A percentile compares a stretch with the other conserved stretches of the same genome.
Evolutionary conservation across 768 basidiomycete genomes (phyloP).

Genomic region (Mycena polygramma): DNA sequence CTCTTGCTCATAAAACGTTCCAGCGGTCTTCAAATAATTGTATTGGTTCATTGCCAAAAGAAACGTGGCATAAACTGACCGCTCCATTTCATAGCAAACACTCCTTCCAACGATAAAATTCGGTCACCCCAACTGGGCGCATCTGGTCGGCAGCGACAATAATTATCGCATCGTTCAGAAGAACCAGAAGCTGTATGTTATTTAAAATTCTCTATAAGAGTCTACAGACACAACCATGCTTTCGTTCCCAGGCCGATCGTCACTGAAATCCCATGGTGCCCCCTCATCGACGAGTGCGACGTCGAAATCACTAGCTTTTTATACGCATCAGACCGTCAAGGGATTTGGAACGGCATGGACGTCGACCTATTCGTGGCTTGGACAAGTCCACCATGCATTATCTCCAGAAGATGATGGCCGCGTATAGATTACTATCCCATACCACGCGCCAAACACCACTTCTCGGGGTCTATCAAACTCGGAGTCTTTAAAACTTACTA

Average conservation of each 20-base stretch:
- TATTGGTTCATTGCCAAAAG: background rate
- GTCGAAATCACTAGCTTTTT: slow-evolving; percentile 16
- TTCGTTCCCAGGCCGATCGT: background rate
- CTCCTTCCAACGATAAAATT: slow-evolving; percentile 24
- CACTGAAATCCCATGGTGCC: slow-evolving; percentile 27
- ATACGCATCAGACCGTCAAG: slow-evolving; percentile 28
- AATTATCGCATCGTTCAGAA: slow-evolving; percentile 17
- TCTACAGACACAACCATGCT: background rate
- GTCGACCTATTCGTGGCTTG: slow-evolving; percentile 40
- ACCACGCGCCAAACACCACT: too few species aligned
- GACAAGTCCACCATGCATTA: slow-evolving; percentile 7
- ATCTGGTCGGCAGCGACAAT: slow-evolving; percentile 27
- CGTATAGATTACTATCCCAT: slow-evolving; percentile 16
- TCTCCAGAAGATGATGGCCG: slow-evolving; percentile 12
- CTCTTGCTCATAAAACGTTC: too few species aligned
- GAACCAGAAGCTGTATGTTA: slow-evolving; percentile 7
- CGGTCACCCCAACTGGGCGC: slow-evolving; percentile 37
- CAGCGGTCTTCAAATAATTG: slow-evolving; percentile 28
- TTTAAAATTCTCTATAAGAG: background rate
- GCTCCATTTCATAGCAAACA: slow-evolving; percentile 15
- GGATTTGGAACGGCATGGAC: slow-evolving; percentile 38
- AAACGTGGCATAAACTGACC: background rate
- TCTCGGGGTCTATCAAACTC: too few species aligned
- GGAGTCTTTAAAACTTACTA: too few species aligned
- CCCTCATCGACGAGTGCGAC: slow-evolving; percentile 27